Evolutionary conservation across 495 filamentous ascomycete genomes (phyloP), one percentile per base, ranked within the genome.

Genomic region (Parachaetomium inaequale): DNA sequence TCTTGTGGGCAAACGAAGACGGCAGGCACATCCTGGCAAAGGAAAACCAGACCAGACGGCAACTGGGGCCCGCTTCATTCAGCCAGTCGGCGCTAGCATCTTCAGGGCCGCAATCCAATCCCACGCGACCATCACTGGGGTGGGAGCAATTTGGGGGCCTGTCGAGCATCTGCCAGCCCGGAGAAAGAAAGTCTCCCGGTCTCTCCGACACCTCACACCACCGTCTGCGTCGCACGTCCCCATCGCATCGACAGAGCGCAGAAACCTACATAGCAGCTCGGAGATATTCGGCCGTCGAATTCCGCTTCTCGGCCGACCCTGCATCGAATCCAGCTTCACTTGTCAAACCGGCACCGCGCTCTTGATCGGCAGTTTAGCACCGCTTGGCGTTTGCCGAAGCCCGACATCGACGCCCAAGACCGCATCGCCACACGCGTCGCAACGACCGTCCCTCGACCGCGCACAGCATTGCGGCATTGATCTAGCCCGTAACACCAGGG

Each of bases 41-140:
- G n/a, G 28, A 38, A 54, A n/a, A n/a, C n/a, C n/a, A n/a, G n/a
- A 36, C 36, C 14, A 38, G 8, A 12, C 51, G 19, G 51, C 49
- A 52, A 12, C 15, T 19, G 19, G 7, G 36, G 7, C 36, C 53
- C 53, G 23, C 38, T 19, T 38, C 28, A 47, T 28, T 29, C 55
- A 42, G 36, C 62, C 50, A 32, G 40, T 40, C 7, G 40, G 23
- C 61, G 49, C 55, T 59, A 58, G 47, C 28, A 17, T 29, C 4
- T 36, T 15, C 47, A 40, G 54, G 61, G 45, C 53, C 62, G 55
- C 62, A 36, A 49, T 40, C 59, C 60, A 63, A 59, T 63, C 49
- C 62, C 62, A 55, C 62, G 55, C 52, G 23, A 42, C 52, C 28
- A 28, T 17, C 51, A 26, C 51, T 14, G 40, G n/a, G 40, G n/a